A percentile compares a stretch with the other conserved stretches of the same genome.
These are phyloP conservation scores for Monosporozyma aerobia DNA, from an alignment of 805 yeast species.

Conservation along the genomic window DNA sequence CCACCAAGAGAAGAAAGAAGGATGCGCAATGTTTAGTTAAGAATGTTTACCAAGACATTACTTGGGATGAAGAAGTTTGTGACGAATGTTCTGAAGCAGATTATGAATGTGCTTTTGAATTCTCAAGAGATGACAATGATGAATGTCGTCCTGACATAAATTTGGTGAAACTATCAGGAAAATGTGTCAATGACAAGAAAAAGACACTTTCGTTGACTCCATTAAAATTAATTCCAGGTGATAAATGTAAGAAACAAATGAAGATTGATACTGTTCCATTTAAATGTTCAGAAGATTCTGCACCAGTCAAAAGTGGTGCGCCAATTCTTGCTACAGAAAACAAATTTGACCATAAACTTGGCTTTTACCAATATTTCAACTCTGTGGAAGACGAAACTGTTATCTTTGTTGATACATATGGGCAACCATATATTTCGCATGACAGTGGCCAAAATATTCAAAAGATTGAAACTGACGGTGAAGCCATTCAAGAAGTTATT, in stretches of 20 bases:
- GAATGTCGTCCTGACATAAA: conserved; percentile 39
- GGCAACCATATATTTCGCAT: conserved; percentile 53
- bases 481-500: conserved; percentile 43
- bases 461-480: conserved; percentile 29
- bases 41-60: conserved; percentile 30
- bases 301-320: conserved; percentile 8
- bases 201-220: conserved; percentile 12
- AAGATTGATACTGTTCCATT: conserved; percentile 22
- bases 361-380: conserved; percentile 41
- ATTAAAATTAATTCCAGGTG: conserved; percentile 9
- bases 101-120: conserved; percentile 60
- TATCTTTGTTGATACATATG: conserved; percentile 45
- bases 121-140: conserved; percentile 30
- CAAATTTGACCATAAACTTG: conserved; percentile 44
- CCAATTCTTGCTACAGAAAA: conserved; percentile 34
- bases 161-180: conserved; percentile 12
- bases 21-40: conserved; percentile 49
- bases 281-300: conserved; percentile 18
- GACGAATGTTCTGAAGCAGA: conserved; percentile 51
- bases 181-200: conserved; percentile 12
- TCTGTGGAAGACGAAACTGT: conserved; percentile 53
- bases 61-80: conserved; percentile 45
- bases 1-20: conserved; percentile 52
- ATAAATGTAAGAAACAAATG: conserved; percentile 19
- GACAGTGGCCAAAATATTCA: conserved; percentile 54